Conservation (phyloP, 495 filamentous ascomycete species). For the Lasiosphaeria ovina region DNA sequence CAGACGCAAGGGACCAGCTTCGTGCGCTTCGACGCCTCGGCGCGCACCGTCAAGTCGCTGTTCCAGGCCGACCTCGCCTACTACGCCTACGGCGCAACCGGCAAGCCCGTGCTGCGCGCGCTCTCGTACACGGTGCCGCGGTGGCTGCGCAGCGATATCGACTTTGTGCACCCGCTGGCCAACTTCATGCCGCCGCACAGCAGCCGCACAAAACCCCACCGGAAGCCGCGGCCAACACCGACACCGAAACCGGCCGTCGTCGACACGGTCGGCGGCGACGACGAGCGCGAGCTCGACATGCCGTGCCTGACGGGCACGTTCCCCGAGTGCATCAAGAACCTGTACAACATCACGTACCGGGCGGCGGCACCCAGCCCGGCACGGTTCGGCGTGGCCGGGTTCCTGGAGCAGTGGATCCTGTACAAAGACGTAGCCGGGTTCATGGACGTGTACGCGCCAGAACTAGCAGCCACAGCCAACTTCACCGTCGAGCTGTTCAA, state of each 20-base stretch:
- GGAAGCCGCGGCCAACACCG: background rate
- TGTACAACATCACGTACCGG: conserved; percentile 43
- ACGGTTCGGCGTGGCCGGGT: conserved; percentile 65
- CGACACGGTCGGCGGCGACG: conserved; percentile 17
- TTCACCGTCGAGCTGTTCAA: conserved; percentile 64
- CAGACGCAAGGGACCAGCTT: conserved; percentile 26
- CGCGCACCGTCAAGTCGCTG: conserved; percentile 31
- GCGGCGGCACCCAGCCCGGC: conserved; percentile 25
- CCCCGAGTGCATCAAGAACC: conserved; percentile 37
- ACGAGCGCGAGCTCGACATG: conserved; percentile 21
- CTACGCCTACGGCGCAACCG: conserved; percentile 30
- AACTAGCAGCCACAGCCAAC: conserved; percentile 43
- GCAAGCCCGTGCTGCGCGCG: conserved; percentile 31
- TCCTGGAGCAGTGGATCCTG: conserved; percentile 63
- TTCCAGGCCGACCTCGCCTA: conserved; percentile 37
- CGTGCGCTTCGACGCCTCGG: conserved; percentile 36
- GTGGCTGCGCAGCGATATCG: conserved; percentile 38
- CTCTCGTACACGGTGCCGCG: conserved; percentile 49
- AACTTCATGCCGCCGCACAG: conserved; percentile 42
- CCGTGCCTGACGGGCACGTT: conserved; percentile 31
- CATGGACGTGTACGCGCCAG: conserved; percentile 49
- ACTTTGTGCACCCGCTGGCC: conserved; percentile 42
- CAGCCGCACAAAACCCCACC: background rate
- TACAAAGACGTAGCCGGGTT: conserved; percentile 57
- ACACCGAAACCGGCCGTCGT: background rate